Conservation (phyloP, 768 basidiomycete species). For the Sistotremastrum suecicum region DNA sequence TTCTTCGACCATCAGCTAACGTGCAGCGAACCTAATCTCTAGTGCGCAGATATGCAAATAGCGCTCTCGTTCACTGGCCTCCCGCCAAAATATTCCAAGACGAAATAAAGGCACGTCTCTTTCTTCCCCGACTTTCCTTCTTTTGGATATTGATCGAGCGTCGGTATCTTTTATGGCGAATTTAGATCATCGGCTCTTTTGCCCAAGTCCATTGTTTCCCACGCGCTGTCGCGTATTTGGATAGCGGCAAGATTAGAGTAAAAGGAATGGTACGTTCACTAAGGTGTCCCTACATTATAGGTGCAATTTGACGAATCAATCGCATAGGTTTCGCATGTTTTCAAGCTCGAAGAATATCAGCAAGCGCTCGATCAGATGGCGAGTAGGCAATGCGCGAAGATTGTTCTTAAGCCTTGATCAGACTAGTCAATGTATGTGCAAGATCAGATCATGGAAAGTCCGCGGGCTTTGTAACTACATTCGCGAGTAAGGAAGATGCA, state of each 20-base stretch:
- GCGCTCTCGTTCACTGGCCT: too few relatives aligned
- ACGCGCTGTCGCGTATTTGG: constrained; percentile 23
- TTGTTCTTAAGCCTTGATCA: constrained; percentile 40
- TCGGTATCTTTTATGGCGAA: neutral
- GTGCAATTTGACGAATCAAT: constrained; percentile 1
- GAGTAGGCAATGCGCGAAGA: constrained; percentile 39
- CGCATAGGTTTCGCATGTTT: constrained; percentile 39
- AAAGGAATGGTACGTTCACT: constrained; percentile 16
- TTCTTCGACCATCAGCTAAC: too few relatives aligned
- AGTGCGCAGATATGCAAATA: too few relatives aligned
- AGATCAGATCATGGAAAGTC: too few relatives aligned
- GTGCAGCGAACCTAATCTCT: too few relatives aligned
- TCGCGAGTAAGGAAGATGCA: too few relatives aligned
- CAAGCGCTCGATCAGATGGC: constrained; percentile 54
- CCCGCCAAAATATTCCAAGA: too few relatives aligned
- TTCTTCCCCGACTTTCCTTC: too few relatives aligned
- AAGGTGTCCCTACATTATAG: too few relatives aligned
- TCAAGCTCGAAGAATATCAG: constrained; percentile 44
- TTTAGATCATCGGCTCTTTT: constrained; percentile 20
- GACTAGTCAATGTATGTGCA: neutral
- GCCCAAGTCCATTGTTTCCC: constrained; percentile 25
- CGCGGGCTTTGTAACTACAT: too few relatives aligned
- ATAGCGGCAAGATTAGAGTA: constrained; percentile 19
- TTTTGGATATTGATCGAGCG: too few relatives aligned
- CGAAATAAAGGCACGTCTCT: too few relatives aligned